Base-by-base conservation (phyloP, 2,329 filamentous ascomycete species). In the Hypoxylon sp. region DNA sequence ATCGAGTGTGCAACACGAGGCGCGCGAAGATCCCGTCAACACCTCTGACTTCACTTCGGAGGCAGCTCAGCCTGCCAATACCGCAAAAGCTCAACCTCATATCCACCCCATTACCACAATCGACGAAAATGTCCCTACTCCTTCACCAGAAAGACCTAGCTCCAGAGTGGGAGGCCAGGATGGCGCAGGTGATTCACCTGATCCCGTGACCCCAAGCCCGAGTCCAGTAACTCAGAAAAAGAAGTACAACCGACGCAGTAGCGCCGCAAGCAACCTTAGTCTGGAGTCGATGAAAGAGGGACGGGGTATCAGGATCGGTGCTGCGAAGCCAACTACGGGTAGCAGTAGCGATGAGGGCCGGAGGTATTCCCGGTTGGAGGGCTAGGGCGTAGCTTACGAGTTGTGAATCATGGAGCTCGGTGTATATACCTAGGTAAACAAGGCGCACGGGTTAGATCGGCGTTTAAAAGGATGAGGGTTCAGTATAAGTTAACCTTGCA, bases 261-360 rank as follows among this genome's bases (percentile, higher is more conserved):
- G 77, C 60, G 72, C 67, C 36, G 72, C 71, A 5, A 82, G 80
- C 65, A 79, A 74, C 50, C 76, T 83, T 14, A 83, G 80, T 55
- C 57, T 83, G 28, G 81, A 81, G 43, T 76, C 80, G n/a, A 78
- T 80, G 66, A 75, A 60, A 50, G 71, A 73, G 72, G 79, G 76
- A 3, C 77, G 79, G 36, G 81, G 81, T 2, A 84, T 84, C 61
- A 80, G 74, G 32, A 75, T 84, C 34, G 81, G 79, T 6, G 74
- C 77, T 5, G 77, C 80, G 25, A 81, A 76, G 63, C 78, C 78
- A 1, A 75, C 74, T 45, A 82, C 80, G 48, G 72, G 72, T 17
- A 70, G 71, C 36, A 75, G 73, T 30, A 74, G 70, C 23, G 74
- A 75, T 34, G 73, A 76, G 19, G 70, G 70, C 13, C 52, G 60